phyloP scores from a whole-genome alignment of 2,329 filamentous ascomycete species.

The Allantophomopsis lycopodina region DNA sequence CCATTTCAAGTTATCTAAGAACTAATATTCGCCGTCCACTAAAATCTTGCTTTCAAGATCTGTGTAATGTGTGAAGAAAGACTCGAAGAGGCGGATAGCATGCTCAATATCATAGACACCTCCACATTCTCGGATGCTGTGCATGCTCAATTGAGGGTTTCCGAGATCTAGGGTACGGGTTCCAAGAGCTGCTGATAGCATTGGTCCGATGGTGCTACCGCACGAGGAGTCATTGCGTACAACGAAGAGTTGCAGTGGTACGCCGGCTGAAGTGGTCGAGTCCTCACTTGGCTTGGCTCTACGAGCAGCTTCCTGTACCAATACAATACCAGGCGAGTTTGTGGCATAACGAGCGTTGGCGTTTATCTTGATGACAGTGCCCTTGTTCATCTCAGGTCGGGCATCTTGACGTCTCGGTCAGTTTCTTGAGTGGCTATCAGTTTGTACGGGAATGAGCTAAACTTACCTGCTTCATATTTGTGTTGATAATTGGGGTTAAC shows the following conservation, averaged over 20 bases:
- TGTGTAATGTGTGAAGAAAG: constrained; percentile 80
- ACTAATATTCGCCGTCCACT: constrained; percentile 37
- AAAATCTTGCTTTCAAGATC: constrained; percentile 70
- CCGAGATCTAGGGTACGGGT: constrained; percentile 83
- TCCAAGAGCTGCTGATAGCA: constrained; percentile 77
- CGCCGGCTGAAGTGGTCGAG: constrained; percentile 39
- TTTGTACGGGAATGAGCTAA: no score
- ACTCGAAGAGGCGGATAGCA: constrained; percentile 72
- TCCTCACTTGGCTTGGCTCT: constrained; percentile 35
- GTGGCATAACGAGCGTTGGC: constrained; percentile 96
- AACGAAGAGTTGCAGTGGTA: constrained; percentile 90
- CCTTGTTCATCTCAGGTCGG: constrained; percentile 89
- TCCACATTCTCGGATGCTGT: constrained; percentile 78
- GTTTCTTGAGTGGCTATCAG: no score
- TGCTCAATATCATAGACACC: constrained; percentile 80
- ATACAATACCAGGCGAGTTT: constrained; percentile 86
- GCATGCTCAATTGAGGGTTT: constrained; percentile 40
- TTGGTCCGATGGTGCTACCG: constrained; percentile 95
- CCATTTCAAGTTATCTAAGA: no score
- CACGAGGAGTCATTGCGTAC: constrained; percentile 92
- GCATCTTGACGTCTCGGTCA: constrained; percentile 33
- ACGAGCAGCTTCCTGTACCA: constrained; percentile 75
- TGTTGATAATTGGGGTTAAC: constrained; percentile 88
- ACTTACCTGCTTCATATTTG: constrained; percentile 65
- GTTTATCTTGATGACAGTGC: constrained; percentile 95